These are phyloP conservation scores for Pythium utonaiense DNA, from an alignment of 352 stramenopile genomes.

Conservation along the genomic window DNA sequence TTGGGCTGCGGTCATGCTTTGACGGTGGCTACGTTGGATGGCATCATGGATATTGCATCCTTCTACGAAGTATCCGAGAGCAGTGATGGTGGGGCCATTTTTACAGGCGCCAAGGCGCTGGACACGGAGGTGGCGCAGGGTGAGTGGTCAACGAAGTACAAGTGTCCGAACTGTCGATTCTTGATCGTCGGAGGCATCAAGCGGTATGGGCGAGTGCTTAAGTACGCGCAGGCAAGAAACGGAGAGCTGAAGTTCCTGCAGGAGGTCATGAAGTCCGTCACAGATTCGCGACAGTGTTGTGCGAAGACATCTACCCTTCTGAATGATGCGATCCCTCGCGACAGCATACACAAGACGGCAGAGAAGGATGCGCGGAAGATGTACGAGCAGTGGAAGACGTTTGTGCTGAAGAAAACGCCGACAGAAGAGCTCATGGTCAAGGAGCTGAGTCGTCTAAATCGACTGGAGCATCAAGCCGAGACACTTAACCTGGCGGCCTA, in stretches of 20 bases:
- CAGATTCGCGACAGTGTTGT: not conserved
- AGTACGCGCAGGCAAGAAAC: conserved; percentile 35
- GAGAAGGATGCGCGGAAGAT: not conserved
- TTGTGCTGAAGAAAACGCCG: not conserved
- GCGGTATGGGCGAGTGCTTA: conserved; percentile 42
- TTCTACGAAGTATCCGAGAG: conserved; percentile 28
- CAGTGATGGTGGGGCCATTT: not conserved
- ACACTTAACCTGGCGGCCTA: conserved; percentile 8
- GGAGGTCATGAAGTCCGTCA: not conserved
- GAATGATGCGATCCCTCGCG: not conserved
- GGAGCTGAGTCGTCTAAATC: conserved; percentile 5
- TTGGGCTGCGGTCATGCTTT: conserved; percentile 69
- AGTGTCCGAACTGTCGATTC: not conserved
- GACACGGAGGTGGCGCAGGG: not conserved
- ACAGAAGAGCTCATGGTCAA: conserved; percentile 8
- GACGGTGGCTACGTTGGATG: conserved; percentile 71
- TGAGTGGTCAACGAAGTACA: not conserved
- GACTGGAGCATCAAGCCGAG: not conserved
- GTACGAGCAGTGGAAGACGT: not conserved
- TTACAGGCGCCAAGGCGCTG: not conserved
- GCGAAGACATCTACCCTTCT: not conserved
- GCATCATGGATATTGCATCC: conserved; percentile 33
- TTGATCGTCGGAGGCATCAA: conserved; percentile 36
- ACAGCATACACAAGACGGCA: not conserved
- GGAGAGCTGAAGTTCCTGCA: conserved; percentile 40